Evolutionary conservation across 2,329 filamentous ascomycete genomes (phyloP), one percentile per base, ranked within the genome.

Genomic region (Cladosporium cucumerinum): DNA sequence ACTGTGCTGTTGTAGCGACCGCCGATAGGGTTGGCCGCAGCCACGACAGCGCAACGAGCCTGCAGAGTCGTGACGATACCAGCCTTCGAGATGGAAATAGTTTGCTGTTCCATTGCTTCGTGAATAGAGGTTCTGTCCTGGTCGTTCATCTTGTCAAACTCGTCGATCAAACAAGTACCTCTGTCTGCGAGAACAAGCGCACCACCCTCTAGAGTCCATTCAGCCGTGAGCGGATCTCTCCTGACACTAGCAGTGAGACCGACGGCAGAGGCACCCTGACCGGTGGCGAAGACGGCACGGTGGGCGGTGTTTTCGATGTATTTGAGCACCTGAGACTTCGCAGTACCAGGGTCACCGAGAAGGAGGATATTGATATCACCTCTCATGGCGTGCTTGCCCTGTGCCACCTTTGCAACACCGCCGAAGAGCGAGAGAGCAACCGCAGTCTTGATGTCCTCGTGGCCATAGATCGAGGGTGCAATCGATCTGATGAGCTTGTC

Each of bases 131-230:
- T 98, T 69, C 95, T 88, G 78, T 99, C 95, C 76, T 98, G 93
- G 76, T 99, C 95, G 77, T 98, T 98, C 95, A 99, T 99, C 84
- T 99, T 99, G 85, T 99, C 95, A 73, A 99, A 99, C 79, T 99
- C 95, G 73, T 99, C 95, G 68, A 99, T 99, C 32, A 99, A 84
- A 74, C 95, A 98, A 18, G 92, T 97, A 48, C 95, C 95, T 69
- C 92, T 90, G 77, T 99, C 95, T 18, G 95, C 95, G 64, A 99
- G 86, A 73, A 99, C 95, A 12, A 99, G 84, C 4, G 95, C 95
- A 74, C 95, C 95, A 68, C 95, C 95, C 80, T 99, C 95, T 2
- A 99, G 82, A 6, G 95, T 98, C 94, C 95, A 99, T 79, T 99
- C 95, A 76, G 90, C 91, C 1, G 95, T 99, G 75, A 98, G 83